phyloP scores from a whole-genome alignment of 2,329 filamentous ascomycete genomes.

The Colletotrichum higginsianum region DNA sequence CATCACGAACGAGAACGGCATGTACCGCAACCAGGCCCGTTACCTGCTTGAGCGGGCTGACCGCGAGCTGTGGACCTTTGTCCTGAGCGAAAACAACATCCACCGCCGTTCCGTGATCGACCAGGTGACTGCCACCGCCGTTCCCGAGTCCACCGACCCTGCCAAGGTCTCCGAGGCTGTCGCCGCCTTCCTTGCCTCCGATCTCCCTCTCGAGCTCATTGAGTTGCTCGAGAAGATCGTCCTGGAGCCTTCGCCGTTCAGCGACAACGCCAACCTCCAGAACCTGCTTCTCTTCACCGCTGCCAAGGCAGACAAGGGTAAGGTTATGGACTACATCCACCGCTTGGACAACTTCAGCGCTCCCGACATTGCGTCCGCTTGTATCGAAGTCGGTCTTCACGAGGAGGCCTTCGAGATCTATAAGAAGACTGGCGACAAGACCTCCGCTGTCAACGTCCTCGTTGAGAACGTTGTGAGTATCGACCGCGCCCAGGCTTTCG shows the following conservation, averaged over 20 bases:
- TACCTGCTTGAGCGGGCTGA: constrained; percentile 95
- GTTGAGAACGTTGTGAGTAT: constrained; percentile 98
- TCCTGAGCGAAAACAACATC: constrained; percentile 95
- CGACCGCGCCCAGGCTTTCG: constrained; percentile 95
- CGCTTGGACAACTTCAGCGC: constrained; percentile 90
- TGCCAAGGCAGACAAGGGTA: constrained; percentile 94
- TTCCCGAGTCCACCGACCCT: constrained; percentile 92
- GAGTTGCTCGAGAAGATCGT: constrained; percentile 99
- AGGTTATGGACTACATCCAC: constrained; percentile 97
- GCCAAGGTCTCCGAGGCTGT: constrained; percentile 96
- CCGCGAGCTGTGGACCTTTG: constrained; percentile 92
- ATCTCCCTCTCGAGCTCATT: constrained; percentile 94
- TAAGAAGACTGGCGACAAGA: constrained; percentile 96
- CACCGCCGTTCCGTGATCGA: constrained; percentile 95
- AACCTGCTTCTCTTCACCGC: constrained; percentile 97
- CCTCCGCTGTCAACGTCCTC: constrained; percentile 89
- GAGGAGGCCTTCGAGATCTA: constrained; percentile 99
- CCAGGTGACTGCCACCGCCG: constrained; percentile 95
- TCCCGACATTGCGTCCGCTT: constrained; percentile 92
- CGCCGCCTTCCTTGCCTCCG: constrained; percentile 90
- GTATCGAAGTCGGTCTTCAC: constrained; percentile 93
- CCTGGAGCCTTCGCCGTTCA: constrained; percentile 98
- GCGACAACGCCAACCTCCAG: constrained; percentile 96
- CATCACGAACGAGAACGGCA: constrained; percentile 99
- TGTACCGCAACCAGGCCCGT: constrained; percentile 98